phyloP scores from a whole-genome alignment of 495 filamentous ascomycete species.

The Friedmanniomyces endolithicus region DNA sequence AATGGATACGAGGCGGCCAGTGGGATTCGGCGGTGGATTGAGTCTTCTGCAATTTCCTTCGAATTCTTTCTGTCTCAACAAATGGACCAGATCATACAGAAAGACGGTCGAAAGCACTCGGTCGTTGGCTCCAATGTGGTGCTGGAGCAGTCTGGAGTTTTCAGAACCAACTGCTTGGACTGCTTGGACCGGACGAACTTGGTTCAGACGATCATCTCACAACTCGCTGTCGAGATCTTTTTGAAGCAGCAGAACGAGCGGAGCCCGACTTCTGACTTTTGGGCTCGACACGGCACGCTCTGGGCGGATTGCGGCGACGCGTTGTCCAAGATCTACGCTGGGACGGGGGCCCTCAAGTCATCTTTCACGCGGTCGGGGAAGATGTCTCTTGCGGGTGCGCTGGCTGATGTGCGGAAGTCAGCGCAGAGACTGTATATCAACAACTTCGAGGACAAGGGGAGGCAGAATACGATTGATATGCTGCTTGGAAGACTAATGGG shows the following conservation, averaged over 20 bases:
- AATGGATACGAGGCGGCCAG: slow-evolving; percentile 79
- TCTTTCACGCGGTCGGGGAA: slow-evolving; percentile 94
- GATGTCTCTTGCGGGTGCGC: slow-evolving; percentile 87
- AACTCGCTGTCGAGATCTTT: slow-evolving; percentile 77
- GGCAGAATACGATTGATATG: slow-evolving; percentile 89
- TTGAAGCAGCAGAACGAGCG: slow-evolving; percentile 52
- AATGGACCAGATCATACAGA: slow-evolving; percentile 32
- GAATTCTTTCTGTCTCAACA: slow-evolving; percentile 81
- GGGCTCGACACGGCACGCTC: slow-evolving; percentile 75
- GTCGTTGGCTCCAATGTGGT: slow-evolving; percentile 46
- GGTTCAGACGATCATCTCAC: slow-evolving; percentile 86
- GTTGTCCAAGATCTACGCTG: slow-evolving; percentile 88
- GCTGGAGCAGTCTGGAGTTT: slow-evolving; percentile 84
- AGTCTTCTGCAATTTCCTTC: slow-evolving; percentile 68
- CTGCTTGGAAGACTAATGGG: slow-evolving; percentile 73
- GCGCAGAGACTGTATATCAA: slow-evolving; percentile 91
- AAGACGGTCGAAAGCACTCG: slow-evolving; percentile 3
- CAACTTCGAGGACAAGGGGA: slow-evolving; percentile 86
- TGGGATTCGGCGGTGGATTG: slow-evolving; percentile 60
- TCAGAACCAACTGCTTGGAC: slow-evolving; percentile 91
- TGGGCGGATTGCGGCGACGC: slow-evolving; percentile 99
- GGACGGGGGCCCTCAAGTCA: slow-evolving; percentile 87
- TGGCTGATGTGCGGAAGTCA: slow-evolving; percentile 89
- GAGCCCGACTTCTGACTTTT: slow-evolving; percentile 59
- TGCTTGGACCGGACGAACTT: slow-evolving; percentile 94